These are phyloP conservation scores for Aspergillus fructus DNA, from an alignment of 2,329 filamentous ascomycete genomes.

Conservation along the genomic window DNA sequence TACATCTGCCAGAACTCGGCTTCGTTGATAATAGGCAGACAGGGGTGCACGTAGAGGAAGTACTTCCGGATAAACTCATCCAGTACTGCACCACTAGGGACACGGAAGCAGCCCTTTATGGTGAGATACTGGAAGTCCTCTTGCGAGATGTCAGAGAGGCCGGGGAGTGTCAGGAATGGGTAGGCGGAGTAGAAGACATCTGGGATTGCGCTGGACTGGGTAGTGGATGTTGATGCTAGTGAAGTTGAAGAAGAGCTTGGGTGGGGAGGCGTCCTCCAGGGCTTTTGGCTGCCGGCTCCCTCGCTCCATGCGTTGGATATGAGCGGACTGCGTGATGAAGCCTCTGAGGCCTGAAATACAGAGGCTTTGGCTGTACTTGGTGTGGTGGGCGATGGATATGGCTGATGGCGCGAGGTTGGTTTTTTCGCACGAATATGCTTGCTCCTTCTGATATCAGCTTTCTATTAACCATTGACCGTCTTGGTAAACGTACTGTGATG, in stretches of 20 bases:
- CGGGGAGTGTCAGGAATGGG: slow-evolving; percentile 4
- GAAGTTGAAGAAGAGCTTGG: neutral
- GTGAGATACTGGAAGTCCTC: slow-evolving; percentile 5
- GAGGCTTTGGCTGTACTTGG: neutral
- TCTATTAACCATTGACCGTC: too few species aligned
- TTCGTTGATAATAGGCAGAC: slow-evolving; percentile 5
- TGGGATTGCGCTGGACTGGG: neutral
- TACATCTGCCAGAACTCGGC: slow-evolving; percentile 9
- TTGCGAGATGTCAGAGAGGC: neutral
- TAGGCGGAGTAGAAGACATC: slow-evolving; percentile 3
- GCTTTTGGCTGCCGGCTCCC: neutral
- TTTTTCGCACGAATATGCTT: neutral
- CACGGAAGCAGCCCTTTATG: slow-evolving; percentile 1
- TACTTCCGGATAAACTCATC: slow-evolving; percentile 6
- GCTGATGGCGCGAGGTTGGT: neutral
- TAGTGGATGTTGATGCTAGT: neutral
- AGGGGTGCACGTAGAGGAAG: slow-evolving; percentile 10
- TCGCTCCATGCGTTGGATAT: neutral
- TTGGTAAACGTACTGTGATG: neutral
- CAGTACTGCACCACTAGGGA: neutral
- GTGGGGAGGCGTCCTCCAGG: neutral
- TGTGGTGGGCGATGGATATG: neutral
- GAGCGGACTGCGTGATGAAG: neutral
- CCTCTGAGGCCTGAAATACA: neutral
- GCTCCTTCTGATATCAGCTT: neutral